Evolutionary conservation across 176 grass and related monocot genomes (phyloP).

Genomic region (Chloris gayana): DNA sequence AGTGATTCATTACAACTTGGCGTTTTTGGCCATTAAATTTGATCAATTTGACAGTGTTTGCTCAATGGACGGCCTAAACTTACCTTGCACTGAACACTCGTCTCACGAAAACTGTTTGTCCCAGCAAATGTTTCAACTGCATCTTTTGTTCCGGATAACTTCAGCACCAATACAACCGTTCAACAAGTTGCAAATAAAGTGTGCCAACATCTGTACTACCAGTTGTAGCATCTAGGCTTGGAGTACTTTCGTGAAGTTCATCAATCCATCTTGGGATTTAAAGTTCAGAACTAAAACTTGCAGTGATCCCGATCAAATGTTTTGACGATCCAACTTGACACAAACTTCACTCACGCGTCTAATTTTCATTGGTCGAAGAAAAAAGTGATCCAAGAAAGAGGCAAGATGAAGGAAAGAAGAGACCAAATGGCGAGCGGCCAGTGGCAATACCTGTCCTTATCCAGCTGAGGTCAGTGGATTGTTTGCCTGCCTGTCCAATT

Average conservation of each 20-base stretch:
- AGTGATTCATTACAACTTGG: neutral
- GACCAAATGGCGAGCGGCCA: neutral
- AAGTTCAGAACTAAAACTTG: neutral
- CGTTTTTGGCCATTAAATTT: neutral
- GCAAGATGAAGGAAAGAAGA: neutral
- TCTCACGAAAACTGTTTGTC: neutral
- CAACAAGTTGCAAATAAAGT: too few species aligned
- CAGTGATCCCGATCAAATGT: neutral
- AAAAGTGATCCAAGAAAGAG: neutral
- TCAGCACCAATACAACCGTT: neutral
- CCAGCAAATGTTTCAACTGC: neutral
- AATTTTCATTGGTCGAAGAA: neutral
- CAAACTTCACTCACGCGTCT: neutral
- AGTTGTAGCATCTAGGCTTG: neutral
- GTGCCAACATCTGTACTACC: neutral
- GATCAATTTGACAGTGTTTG: neutral
- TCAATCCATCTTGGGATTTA: neutral
- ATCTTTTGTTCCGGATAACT: neutral
- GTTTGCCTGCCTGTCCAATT: neutral
- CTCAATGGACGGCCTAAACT: neutral
- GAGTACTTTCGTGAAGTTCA: too few species aligned
- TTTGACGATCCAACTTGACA: neutral
- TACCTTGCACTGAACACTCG: neutral
- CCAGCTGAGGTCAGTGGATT: conserved; percentile 18
- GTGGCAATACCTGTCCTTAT: conserved; percentile 26